A percentile compares a stretch with the other conserved stretches of the same genome.
phyloP scores from a whole-genome alignment of 2,329 filamentous ascomycete species.

The Penicillium aurantiogriseum region DNA sequence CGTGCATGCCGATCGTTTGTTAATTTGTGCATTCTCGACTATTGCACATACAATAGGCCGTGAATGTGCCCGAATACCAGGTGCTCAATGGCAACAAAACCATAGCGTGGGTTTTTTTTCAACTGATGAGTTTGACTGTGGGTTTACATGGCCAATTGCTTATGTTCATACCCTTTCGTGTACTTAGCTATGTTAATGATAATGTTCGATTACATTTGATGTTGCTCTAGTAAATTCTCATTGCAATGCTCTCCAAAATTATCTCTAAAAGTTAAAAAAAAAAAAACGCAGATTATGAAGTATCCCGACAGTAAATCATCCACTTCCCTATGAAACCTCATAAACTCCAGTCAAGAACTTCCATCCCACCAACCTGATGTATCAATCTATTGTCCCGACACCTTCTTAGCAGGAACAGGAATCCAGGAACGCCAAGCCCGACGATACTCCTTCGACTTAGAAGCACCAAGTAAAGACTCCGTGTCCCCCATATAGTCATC shows the following conservation, averaged over 20 bases:
- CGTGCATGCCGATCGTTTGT: not conserved
- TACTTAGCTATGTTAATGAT: not conserved
- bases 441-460: not conserved
- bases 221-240: not conserved
- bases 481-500: not conserved
- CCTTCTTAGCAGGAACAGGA: not conserved
- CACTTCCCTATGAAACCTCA: constrained; percentile 1
- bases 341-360: constrained; percentile 17
- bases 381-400: not conserved
- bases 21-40: not conserved
- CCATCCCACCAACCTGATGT: not conserved
- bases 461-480: not conserved
- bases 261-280: not conserved
- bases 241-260: not conserved
- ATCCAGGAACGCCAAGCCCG: constrained; percentile 1
- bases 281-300: not conserved
- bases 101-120: constrained; percentile 64
- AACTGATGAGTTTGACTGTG: constrained; percentile 73
- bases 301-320: not conserved
- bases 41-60: constrained; percentile 57
- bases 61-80: constrained; percentile 82
- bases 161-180: not conserved
- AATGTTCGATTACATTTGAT: not conserved
- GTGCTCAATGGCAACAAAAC: constrained; percentile 90
- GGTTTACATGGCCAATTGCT: constrained; percentile 44